Evolutionary conservation across 129 eudicot genomes (phyloP), one percentile per base, ranked within the genome.

Genomic region (Pittosporum tobira): DNA sequence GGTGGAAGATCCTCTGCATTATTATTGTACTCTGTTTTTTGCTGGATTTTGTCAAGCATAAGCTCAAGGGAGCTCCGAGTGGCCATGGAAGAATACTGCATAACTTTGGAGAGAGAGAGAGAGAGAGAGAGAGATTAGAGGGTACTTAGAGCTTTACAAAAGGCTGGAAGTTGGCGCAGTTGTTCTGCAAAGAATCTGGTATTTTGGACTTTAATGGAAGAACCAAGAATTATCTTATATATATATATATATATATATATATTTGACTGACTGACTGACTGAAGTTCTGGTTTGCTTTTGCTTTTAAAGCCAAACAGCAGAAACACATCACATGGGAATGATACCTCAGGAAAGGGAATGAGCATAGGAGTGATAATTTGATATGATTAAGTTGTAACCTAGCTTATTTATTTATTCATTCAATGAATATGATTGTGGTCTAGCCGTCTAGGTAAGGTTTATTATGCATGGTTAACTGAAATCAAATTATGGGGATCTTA

Each of bases 61-160:
- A 79, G 76, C 77, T 86, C 95, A 40, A 86, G 78, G n/a, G 88
- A 70, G 71, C 94, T 84, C 23, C 63, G 67, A 68, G 71, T 68
- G 54, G 73, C 64, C 85, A 78, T 75, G 6, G 62, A 14, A 61
- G n/a, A n/a, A n/a, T n/a, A n/a, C n/a, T 62, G 49, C 15, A 29
- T 50, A 24, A 45, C 7, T 67, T 30, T 55, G 63, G 25, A 43
- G 27, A 26, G 12, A 38, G 20, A 3, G 2, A 43, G 12, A 24
- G 22, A 25, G 4, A n/a, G 13, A 19, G 10, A 54, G 44, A 61
- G 43, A 28, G 23, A 29, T 11, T 28, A 18, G 40, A 27, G 38
- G 26, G 2, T 30, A 19, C 24, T 20, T 43, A 22, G 50, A 65
- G 25, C 55, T 53, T 24, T 45, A 30, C 24, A 21, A n/a, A 56